Percentiles rank a stretch among this genome's conserved stretches.
These are phyloP conservation scores for Suillus discolor DNA, from an alignment of 768 basidiomycete genomes.

Conservation along the genomic window DNA sequence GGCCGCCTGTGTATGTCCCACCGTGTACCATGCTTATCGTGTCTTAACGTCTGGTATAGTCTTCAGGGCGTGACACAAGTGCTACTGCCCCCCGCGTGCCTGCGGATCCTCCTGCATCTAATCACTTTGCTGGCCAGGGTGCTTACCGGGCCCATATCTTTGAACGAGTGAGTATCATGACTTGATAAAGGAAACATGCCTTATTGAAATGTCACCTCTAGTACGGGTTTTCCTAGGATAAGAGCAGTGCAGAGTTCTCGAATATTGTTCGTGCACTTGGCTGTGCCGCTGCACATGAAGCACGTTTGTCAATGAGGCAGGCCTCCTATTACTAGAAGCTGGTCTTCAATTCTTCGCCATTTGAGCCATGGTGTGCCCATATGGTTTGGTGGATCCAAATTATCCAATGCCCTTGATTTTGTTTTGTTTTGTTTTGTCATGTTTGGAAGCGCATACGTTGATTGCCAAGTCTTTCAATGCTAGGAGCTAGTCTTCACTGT, in stretches of 20 bases:
- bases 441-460: conserved; percentile 1
- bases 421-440: neutral
- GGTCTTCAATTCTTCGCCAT: neutral
- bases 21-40: too few species aligned
- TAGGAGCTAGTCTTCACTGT: neutral
- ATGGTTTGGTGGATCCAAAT: neutral
- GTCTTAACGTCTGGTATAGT: neutral
- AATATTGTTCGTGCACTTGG: neutral
- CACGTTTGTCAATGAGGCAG: neutral
- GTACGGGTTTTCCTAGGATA: neutral
- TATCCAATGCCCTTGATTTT: neutral
- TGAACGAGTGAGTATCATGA: neutral
- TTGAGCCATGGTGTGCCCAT: neutral
- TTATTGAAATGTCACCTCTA: neutral
- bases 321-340: neutral
- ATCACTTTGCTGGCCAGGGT: neutral
- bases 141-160: neutral
- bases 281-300: conserved; percentile 1
- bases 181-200: too few species aligned
- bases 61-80: neutral
- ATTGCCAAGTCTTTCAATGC: neutral
- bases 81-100: neutral
- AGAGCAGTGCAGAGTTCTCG: neutral
- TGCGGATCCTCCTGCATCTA: too few species aligned
- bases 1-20: neutral